Evolutionary conservation across 495 filamentous ascomycete species (phyloP), one percentile per base, ranked within the genome.

Genomic region (Glonium stellatum): DNA sequence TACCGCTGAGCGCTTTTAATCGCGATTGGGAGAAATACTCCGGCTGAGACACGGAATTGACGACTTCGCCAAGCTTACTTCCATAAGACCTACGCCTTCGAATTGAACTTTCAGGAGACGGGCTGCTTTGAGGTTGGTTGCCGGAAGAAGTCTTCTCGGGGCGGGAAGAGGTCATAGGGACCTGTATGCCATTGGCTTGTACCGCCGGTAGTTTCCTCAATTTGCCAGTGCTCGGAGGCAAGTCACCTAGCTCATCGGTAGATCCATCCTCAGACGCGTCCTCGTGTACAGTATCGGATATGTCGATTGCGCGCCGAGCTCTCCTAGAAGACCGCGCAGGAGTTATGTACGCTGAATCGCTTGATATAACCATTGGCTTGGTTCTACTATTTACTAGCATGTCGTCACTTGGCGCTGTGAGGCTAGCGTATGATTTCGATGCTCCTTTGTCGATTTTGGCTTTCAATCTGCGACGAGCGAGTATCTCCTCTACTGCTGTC

Each of bases 141-240:
- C 60, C 60, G 34, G 60, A 63, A 9, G 60, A 52, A 8, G 52
- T 54, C 12, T 57, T 52, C 2, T 41, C 47, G 34, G 65, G 60
- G 13, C 59, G 59, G 4, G 65, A 68, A 0, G 62, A 64, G n/a
- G 65, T 68, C 23, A 63, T 68, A 12, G 65, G 62, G 19, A 70
- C 63, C 23, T 66, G 62, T 6, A 69, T 34, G 10, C 19, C 41
- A 27, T 58, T 27, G 6, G 41, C 55, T 11, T 22, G 25, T 34
- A 10, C 34, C 10, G 31, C 42, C 34, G 41, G 4, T 51, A 25
- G 6, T 60, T 49, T n/a, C 52, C 22, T 36, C 57, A 48, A 31
- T 59, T 39, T 41, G 49, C 46, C 2, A 46, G 13, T 39, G 52
- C 13, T 48, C 61, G 51, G 39, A 44, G 39, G 39, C 13, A 44